Evolutionary conservation across 1,284 basidiomycete genomes (phyloP).

Genomic region (Trichosporon asahii): DNA sequence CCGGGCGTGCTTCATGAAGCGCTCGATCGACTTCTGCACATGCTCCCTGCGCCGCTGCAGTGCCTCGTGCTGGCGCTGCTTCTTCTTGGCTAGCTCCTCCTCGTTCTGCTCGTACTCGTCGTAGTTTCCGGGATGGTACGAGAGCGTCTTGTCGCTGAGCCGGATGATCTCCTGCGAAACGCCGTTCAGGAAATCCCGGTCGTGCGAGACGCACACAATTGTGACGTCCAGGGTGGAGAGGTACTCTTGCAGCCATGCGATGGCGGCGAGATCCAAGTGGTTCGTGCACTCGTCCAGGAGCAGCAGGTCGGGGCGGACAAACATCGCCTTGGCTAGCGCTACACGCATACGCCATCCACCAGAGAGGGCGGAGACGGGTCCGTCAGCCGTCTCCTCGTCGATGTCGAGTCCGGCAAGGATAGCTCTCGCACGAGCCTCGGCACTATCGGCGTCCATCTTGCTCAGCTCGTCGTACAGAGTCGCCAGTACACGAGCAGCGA

Average conservation of each 20-base stretch:
- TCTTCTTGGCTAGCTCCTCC: conserved; percentile 50
- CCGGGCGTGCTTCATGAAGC: conserved; percentile 23
- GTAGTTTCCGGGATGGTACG: conserved; percentile 50
- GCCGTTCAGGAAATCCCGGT: conserved; percentile 65
- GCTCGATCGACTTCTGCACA: conserved; percentile 29
- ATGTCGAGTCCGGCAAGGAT: conserved; percentile 64
- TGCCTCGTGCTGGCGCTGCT: conserved; percentile 58
- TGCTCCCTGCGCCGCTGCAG: conserved; percentile 59
- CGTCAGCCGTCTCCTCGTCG: conserved; percentile 55
- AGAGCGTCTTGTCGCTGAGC: conserved; percentile 59
- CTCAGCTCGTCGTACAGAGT: conserved; percentile 38
- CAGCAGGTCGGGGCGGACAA: conserved; percentile 53
- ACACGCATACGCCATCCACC: conserved; percentile 70
- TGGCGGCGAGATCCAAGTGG: conserved; percentile 52
- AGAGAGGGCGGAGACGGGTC: conserved; percentile 58
- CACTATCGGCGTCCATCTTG: conserved; percentile 52
- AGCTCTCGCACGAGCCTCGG: conserved; percentile 59
- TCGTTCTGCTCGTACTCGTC: conserved; percentile 25
- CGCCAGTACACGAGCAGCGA: conserved; percentile 64
- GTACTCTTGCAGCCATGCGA: conserved; percentile 58
- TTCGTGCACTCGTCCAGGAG: conserved; percentile 54
- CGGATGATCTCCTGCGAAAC: conserved; percentile 67
- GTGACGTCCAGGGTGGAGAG: conserved; percentile 54
- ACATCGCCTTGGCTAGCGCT: conserved; percentile 53
- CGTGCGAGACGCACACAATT: conserved; percentile 65